Conservation (phyloP, 352 stramenopile species). For the Globisporangium okanoganense region DNA sequence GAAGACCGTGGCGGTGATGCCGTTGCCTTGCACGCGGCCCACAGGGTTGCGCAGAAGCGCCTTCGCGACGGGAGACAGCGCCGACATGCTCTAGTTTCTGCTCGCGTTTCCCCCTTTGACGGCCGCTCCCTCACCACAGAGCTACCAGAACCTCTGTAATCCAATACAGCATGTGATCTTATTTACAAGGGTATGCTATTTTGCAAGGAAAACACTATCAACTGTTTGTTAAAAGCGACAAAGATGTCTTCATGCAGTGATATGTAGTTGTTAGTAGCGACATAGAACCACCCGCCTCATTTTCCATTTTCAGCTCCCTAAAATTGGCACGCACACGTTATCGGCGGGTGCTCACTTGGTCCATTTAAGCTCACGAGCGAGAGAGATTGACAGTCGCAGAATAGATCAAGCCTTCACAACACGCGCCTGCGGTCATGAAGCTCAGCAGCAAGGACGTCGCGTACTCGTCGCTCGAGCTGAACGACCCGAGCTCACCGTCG, state of each 20-base stretch:
- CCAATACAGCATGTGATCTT: neutral
- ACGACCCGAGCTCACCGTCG: constrained; percentile 37
- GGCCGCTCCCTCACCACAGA: too few species aligned
- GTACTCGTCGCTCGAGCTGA: constrained; percentile 73
- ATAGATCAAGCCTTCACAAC: neutral
- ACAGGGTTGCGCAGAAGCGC: constrained; percentile 72
- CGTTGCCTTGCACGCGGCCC: constrained; percentile 67
- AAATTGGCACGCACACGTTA: neutral
- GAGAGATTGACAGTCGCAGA: neutral
- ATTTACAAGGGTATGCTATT: neutral
- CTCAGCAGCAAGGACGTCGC: constrained; percentile 68
- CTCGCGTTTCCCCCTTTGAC: neutral
- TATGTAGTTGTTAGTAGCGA: neutral
- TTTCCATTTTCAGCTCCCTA: neutral
- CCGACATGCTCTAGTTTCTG: constrained; percentile 59
- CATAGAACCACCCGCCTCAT: too few species aligned
- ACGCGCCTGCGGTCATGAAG: constrained; percentile 35
- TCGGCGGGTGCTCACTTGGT: neutral
- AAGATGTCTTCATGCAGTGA: too few species aligned
- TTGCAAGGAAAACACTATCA: too few species aligned
- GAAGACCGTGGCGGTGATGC: constrained; percentile 94
- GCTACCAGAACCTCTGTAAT: neutral
- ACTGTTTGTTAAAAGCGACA: too few species aligned
- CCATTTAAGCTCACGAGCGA: neutral
- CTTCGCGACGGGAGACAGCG: constrained; percentile 72